These are phyloP conservation scores for Pilaira anomala DNA, from an alignment of 192 early-diverging fungal species.

Conservation along the genomic window DNA sequence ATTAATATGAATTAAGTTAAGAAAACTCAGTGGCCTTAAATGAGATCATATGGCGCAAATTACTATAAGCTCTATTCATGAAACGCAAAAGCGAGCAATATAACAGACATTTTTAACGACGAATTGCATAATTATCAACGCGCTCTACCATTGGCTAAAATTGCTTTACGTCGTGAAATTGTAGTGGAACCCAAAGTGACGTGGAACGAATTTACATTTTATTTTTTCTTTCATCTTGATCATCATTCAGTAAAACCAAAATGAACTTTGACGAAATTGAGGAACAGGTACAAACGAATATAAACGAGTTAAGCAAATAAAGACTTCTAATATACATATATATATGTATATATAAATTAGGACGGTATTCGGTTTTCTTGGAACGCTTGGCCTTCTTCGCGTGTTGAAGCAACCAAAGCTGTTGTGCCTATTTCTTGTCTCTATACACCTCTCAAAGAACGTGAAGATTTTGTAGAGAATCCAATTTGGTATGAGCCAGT, in stretches of 20 bases:
- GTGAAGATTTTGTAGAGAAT: constrained; percentile 63
- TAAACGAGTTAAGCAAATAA: background rate
- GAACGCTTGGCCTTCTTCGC: constrained; percentile 95
- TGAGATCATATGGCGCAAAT: too few relatives aligned
- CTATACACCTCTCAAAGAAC: constrained; percentile 94
- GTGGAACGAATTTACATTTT: background rate
- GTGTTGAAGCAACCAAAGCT: constrained; percentile 87
- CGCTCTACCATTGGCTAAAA: too few relatives aligned
- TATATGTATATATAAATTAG: background rate
- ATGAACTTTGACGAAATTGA: constrained; percentile 88
- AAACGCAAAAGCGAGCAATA: too few relatives aligned
- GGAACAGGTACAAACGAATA: constrained; percentile 56
- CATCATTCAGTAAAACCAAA: background rate
- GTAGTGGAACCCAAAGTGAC: too few relatives aligned
- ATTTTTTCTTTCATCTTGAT: background rate
- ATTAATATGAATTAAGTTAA: too few relatives aligned
- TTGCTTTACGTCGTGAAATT: too few relatives aligned
- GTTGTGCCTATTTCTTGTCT: constrained; percentile 93
- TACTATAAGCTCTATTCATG: too few relatives aligned
- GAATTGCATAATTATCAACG: too few relatives aligned
- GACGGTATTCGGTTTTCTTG: constrained; percentile 95
- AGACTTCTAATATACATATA: background rate
- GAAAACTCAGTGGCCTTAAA: too few relatives aligned
- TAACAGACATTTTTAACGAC: too few relatives aligned
- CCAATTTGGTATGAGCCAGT: constrained; percentile 96